Base-by-base conservation (phyloP, 2,329 filamentous ascomycete genomes). In the Trichoderma gracile region DNA sequence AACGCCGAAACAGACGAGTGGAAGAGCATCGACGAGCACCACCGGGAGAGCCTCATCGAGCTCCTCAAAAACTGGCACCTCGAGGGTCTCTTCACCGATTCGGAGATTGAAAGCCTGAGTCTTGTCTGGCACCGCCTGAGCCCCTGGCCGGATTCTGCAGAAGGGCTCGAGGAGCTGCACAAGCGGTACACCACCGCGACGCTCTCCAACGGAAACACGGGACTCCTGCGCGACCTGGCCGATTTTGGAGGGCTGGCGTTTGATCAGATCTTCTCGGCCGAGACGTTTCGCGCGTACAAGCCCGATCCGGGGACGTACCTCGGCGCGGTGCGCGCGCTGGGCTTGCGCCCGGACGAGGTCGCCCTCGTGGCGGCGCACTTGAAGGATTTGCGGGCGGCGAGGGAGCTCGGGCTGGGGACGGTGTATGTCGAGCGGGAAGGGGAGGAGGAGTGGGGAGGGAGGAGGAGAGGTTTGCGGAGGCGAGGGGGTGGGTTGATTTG, bases 361-460 rank as follows among this genome's bases (percentile, higher is more conserved):
- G 89, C 86, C 21, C 86, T 95, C 85, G 89, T 95, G 21, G 91
- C 92, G 17, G 87, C 91, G 43, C 91, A 94, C 76, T 77, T 94
- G 65, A 74, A 72, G 6, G 91, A 94, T 75, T 76, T 95, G 62
- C 78, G 84, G 66, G 89, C 83, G 0, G 91, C 91, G 5, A 86
- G 86, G 69, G 73, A 71, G 2, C 82, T 80, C 66, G 91, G 91
- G 0, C 77, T 93, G 66, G 81, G 83, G 69, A 91, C 90, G 0
- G 81, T 95, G 2, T 95, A 93, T 73, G 85, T 95, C 3, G 89
- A 91, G 77, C 80, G 91, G 65, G 74, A 76, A 3, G 69, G 74
- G 49, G 91, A 96, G 76, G 91, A 93, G 75, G 80, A 78, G 7
- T 89, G 85, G 84, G 71, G 9, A 60, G 69, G 19, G 83, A 85